A percentile compares a stretch with the other conserved stretches of the same genome.
Conservation (phyloP, 176 grass and related monocot genomes). For the Chloris gayana region DNA sequence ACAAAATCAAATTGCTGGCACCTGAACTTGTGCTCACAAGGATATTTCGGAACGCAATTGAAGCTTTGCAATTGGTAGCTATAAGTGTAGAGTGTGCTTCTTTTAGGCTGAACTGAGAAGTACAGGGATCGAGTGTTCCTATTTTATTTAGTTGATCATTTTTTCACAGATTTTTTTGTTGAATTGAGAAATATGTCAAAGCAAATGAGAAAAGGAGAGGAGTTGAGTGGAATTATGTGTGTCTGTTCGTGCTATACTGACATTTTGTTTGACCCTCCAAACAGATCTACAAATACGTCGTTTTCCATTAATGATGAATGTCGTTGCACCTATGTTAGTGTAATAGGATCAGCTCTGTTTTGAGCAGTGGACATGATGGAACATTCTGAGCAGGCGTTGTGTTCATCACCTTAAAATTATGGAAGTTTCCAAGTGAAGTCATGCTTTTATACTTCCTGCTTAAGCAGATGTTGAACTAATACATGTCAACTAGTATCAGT, state of each 20-base stretch:
- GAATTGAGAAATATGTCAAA: constrained; percentile 4
- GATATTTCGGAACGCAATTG: background rate
- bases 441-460: background rate
- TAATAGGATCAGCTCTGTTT: background rate
- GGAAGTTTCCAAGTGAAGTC: background rate
- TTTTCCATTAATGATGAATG: background rate
- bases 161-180: background rate
- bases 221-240: background rate
- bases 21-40: background rate
- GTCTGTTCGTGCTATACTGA: background rate
- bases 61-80: background rate
- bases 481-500: background rate
- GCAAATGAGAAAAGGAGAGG: background rate
- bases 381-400: background rate
- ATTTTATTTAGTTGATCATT: background rate
- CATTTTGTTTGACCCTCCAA: background rate
- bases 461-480: background rate
- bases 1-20: background rate
- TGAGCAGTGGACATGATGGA: background rate
- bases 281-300: background rate
- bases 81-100: background rate
- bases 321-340: background rate
- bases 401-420: background rate
- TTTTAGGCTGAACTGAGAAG: constrained; percentile 6
- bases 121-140: background rate